These are phyloP conservation scores for Podila clonocystis DNA, from an alignment of 192 early-diverging fungal genomes.

Conservation along the genomic window DNA sequence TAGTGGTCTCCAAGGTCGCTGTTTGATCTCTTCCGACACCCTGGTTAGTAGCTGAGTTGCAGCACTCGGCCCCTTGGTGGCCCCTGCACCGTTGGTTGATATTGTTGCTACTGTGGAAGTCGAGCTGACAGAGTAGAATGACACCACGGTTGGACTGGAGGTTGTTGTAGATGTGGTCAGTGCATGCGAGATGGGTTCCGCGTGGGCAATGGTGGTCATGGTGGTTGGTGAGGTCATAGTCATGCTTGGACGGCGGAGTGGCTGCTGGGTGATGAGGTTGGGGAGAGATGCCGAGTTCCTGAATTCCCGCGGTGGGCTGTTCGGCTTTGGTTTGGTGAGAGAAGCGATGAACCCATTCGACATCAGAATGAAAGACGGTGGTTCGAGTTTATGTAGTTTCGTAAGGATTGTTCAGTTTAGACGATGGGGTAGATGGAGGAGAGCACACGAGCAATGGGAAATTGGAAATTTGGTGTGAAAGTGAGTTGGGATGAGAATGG, in stretches of 20 bases:
- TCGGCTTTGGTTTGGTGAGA: slow-evolving; percentile 20
- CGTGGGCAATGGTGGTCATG: slow-evolving; percentile 4
- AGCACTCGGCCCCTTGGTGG: slow-evolving; percentile 4
- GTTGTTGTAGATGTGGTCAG: neutral
- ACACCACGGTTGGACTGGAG: neutral
- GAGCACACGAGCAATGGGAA: neutral
- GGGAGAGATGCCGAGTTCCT: slow-evolving; percentile 13
- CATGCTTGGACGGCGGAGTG: slow-evolving; percentile 28
- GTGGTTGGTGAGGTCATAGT: slow-evolving; percentile 7
- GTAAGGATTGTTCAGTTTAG: neutral
- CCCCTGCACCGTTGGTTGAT: neutral
- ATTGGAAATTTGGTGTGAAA: neutral
- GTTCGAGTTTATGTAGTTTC: neutral
- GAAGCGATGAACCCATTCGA: slow-evolving; percentile 29
- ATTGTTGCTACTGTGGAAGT: neutral
- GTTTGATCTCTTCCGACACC: slow-evolving; percentile 44
- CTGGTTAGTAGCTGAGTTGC: slow-evolving; percentile 32
- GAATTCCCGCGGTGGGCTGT: neutral
- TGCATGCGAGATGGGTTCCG: slow-evolving; percentile 2
- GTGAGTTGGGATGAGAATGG: neutral
- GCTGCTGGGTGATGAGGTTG: slow-evolving; percentile 44
- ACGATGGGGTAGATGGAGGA: no score
- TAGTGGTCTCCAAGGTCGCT: slow-evolving; percentile 45
- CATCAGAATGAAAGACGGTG: slow-evolving; percentile 11
- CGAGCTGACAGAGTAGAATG: neutral